phyloP scores from a whole-genome alignment of 2,329 filamentous ascomycete species.

The Biscogniauxia marginata region DNA sequence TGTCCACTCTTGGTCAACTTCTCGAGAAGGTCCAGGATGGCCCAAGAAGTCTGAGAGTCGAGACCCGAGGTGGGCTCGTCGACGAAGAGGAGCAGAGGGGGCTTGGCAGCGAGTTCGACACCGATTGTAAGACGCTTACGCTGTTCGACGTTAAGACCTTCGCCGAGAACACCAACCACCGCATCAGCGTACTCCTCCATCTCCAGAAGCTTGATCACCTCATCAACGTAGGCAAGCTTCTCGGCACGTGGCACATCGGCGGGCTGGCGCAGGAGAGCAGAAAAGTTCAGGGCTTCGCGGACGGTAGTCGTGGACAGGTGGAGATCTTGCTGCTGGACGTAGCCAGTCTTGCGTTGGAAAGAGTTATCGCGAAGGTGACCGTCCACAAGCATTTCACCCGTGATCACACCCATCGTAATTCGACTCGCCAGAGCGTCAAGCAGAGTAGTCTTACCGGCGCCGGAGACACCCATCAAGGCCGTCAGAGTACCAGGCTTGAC shows the following conservation, averaged over 20 bases:
- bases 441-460: slow-evolving; percentile 92
- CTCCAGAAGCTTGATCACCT: slow-evolving; percentile 86
- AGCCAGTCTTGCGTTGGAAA: slow-evolving; percentile 90
- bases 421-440: slow-evolving; percentile 83
- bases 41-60: slow-evolving; percentile 91
- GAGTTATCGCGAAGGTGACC: slow-evolving; percentile 69
- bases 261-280: slow-evolving; percentile 81
- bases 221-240: slow-evolving; percentile 83
- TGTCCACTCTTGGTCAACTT: slow-evolving; percentile 87
- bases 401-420: slow-evolving; percentile 84
- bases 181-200: slow-evolving; percentile 91
- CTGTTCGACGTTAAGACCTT: slow-evolving; percentile 74
- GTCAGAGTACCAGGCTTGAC: slow-evolving; percentile 90
- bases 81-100: slow-evolving; percentile 83
- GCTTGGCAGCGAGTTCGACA: slow-evolving; percentile 93
- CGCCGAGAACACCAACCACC: slow-evolving; percentile 84
- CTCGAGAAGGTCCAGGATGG: slow-evolving; percentile 82
- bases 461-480: slow-evolving; percentile 86
- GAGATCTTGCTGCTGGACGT: slow-evolving; percentile 90
- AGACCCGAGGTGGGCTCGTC: slow-evolving; percentile 95
- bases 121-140: slow-evolving; percentile 83
- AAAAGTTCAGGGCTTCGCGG: slow-evolving; percentile 84
- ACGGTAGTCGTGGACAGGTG: slow-evolving; percentile 84
- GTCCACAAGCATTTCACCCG: slow-evolving; percentile 73
- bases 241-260: slow-evolving; percentile 68